Evolutionary conservation across 163 green algal species (phyloP), one percentile per base, ranked within the genome.

Genomic region (Trebouxiophyceae sp.): DNA sequence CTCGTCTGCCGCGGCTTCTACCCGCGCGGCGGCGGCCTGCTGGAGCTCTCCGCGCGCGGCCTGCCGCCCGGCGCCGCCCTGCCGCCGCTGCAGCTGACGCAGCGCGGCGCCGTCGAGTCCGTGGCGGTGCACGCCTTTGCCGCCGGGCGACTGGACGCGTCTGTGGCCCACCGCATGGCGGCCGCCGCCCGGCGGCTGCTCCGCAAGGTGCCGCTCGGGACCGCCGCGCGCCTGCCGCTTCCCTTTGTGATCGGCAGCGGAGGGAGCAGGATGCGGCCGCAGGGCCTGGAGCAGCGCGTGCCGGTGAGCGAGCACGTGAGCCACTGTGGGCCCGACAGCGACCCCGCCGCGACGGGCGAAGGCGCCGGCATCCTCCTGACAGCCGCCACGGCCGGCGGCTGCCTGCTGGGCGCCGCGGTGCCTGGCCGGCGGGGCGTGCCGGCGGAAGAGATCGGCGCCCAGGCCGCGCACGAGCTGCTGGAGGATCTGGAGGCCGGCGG

Each of bases 1-100:
- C 45, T 90, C 30, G 34, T 80, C 3, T 59, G 81, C 8, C 67
- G 86, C 0, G 89, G 89, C 8, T 96, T 95, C 71, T 93, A 82
- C 67, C 86, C 86, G 1, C 72, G 71, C 34, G 89, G 89, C n/a
- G 80, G 83, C 6, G 89, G 89, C 2, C 46, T 76, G 4, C 39
- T 89, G 12, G 33, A 46, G 22, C 54, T 89, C 16, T 54, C 16
- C 5, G 77, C 78, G 20, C 61, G 30, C 23, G 26, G 64, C 23
- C 76, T 95, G 33, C 32, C 72, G 0, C 23, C 56, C 0, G 77
- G 78, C 3, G 30, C 50, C n/a, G 26, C 64, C 4, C 67, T 93
- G 39, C 84, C 83, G 1, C 54, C 79, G 3, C 55, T 91, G 6
- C 31, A 81, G 22, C 65, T 91, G 16, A 85, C 70, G 2, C 19